Conservation (phyloP, 2,329 filamentous ascomycete genomes). For the Clonostachys chloroleuca region DNA sequence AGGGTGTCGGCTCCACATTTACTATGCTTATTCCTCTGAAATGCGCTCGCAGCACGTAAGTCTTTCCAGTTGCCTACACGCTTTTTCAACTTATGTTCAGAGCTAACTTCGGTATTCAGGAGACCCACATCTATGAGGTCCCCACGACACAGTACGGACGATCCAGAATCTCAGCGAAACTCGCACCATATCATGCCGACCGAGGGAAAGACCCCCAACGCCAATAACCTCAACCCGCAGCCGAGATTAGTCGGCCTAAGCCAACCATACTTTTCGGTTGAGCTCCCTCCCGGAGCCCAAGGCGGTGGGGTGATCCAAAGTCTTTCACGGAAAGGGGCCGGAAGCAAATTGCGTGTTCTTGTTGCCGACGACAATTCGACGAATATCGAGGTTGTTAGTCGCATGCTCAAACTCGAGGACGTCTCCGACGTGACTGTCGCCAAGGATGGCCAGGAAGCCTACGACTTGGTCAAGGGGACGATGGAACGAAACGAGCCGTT, state of each 20-base stretch:
- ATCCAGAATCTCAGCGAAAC: background rate
- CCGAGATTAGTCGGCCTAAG: slow-evolving; percentile 79
- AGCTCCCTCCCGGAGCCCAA: slow-evolving; percentile 18
- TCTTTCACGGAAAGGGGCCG: slow-evolving; percentile 56
- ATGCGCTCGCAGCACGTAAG: slow-evolving; percentile 61
- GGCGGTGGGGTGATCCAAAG: slow-evolving; percentile 57
- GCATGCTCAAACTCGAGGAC: slow-evolving; percentile 70
- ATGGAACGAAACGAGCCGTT: slow-evolving; percentile 72
- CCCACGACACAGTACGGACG: background rate
- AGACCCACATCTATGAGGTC: background rate
- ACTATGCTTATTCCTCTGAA: slow-evolving; percentile 78
- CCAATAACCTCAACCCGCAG: slow-evolving; percentile 54
- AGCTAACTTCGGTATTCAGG: background rate
- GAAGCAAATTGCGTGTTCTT: slow-evolving; percentile 69
- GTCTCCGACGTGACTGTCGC: slow-evolving; percentile 87
- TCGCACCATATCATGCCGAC: background rate
- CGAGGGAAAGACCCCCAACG: slow-evolving; percentile 19
- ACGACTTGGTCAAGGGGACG: slow-evolving; percentile 76
- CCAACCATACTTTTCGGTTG: slow-evolving; percentile 68
- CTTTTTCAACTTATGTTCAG: too few relatives aligned
- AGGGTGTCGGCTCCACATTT: slow-evolving; percentile 75
- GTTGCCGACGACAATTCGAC: slow-evolving; percentile 71
- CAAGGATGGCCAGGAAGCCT: slow-evolving; percentile 81
- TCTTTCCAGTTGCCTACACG: background rate
- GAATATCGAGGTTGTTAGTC: slow-evolving; percentile 54